These are phyloP conservation scores for Rubroshorea leprosula DNA, from an alignment of 345 rosid genomes.

Conservation along the genomic window DNA sequence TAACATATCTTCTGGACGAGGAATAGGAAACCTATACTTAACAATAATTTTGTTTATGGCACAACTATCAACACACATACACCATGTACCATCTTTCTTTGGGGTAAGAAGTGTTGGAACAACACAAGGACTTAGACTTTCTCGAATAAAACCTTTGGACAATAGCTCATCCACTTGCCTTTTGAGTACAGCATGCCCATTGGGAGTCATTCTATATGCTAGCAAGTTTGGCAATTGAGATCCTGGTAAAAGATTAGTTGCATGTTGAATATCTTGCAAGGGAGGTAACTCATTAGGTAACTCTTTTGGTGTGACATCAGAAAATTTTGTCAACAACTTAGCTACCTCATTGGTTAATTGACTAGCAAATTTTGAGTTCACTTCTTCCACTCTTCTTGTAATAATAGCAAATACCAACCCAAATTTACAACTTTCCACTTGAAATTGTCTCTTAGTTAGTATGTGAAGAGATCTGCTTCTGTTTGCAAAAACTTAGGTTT, in stretches of 20 bases:
- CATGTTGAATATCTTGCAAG: background rate
- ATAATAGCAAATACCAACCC: no score
- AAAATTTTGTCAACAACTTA: no score
- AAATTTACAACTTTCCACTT: no score
- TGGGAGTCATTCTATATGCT: background rate
- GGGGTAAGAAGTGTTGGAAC: background rate
- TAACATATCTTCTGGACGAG: background rate
- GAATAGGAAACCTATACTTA: background rate
- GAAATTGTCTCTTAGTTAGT: no score
- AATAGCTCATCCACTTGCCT: background rate
- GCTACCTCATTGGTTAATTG: no score
- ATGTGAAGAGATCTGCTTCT: no score
- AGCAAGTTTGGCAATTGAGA: background rate
- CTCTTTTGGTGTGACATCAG: background rate
- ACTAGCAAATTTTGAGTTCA: no score
- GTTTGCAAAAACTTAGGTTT: no score
- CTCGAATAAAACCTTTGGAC: background rate
- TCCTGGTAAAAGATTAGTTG: no score
- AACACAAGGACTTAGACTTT: background rate
- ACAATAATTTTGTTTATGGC: background rate
- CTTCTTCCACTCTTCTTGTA: no score
- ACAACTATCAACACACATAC: background rate
- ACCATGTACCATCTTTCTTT: background rate
- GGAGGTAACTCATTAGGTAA: background rate
- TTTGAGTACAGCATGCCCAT: background rate